Evolutionary conservation across 179 eudicot genomes (phyloP).

Genomic region (Heliamphora pulchella): DNA sequence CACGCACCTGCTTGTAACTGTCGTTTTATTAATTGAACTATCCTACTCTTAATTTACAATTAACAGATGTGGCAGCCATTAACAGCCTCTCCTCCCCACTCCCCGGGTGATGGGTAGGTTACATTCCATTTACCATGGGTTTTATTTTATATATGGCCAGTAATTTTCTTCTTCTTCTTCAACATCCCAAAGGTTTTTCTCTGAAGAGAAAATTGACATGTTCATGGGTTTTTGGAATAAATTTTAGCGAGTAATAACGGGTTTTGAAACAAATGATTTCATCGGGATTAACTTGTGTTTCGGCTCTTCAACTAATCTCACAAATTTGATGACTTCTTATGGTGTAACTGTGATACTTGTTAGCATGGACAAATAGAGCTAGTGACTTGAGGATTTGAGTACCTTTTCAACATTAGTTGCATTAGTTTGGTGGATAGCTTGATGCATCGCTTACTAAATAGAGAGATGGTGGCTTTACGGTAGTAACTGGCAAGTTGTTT

Average conservation of each 20-base stretch:
- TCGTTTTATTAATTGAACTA: neutral
- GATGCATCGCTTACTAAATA: neutral
- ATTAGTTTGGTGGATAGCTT: neutral
- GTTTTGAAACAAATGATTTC: neutral
- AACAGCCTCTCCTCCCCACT: neutral
- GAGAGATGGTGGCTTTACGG: neutral
- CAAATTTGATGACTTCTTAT: neutral
- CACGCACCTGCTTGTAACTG: too few species aligned
- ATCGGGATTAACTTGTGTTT: neutral
- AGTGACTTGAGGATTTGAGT: neutral
- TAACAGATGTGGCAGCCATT: neutral
- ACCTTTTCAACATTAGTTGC: neutral
- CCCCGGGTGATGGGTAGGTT: neutral
- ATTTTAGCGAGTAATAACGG: neutral
- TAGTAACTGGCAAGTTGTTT: neutral
- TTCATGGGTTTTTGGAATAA: neutral
- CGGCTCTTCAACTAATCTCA: neutral
- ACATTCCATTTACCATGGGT: neutral
- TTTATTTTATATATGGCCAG: neutral
- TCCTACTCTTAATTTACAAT: neutral
- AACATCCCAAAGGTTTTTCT: neutral
- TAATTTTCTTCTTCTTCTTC: neutral
- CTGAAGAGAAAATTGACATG: neutral
- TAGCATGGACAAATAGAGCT: neutral
- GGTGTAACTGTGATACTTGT: neutral